These are phyloP conservation scores for Mortierella antarctica DNA, from an alignment of 192 early-diverging fungal species.

Conservation along the genomic window DNA sequence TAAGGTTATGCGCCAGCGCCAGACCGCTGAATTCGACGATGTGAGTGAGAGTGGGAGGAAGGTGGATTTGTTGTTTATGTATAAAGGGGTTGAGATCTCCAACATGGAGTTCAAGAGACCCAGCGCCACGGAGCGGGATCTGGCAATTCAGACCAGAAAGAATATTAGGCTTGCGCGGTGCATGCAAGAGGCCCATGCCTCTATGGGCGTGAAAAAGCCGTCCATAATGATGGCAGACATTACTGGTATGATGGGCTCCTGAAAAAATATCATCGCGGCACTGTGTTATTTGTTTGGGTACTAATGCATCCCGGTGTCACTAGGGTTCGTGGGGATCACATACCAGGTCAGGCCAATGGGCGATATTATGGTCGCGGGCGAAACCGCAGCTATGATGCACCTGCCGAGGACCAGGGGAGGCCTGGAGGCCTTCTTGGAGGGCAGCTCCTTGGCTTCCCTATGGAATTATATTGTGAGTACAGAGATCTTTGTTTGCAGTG, in stretches of 20 bases:
- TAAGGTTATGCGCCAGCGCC: conserved; percentile 23
- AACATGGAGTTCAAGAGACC: conserved; percentile 30
- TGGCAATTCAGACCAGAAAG: conserved; percentile 28
- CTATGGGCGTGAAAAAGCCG: conserved; percentile 1
- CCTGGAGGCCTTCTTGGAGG: conserved; percentile 16
- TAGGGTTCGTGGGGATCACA: conserved; percentile 21
- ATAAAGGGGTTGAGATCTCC: conserved; percentile 21
- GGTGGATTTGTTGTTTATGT: conserved; percentile 28
- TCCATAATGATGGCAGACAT: conserved; percentile 28
- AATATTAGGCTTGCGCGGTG: conserved; percentile 26
- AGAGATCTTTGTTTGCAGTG: too few relatives aligned
- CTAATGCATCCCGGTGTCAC: neutral
- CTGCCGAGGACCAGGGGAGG: neutral
- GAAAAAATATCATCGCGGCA: neutral
- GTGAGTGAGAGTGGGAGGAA: conserved; percentile 21
- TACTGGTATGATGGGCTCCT: conserved; percentile 19
- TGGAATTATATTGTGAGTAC: conserved; percentile 25
- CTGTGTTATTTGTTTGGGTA: neutral
- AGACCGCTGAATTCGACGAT: conserved; percentile 15
- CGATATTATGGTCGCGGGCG: conserved; percentile 16
- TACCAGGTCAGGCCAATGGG: conserved; percentile 24
- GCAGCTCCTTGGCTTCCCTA: conserved; percentile 14
- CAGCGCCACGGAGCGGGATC: conserved; percentile 17
- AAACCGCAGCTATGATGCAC: conserved; percentile 5
- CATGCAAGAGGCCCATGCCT: conserved; percentile 21